Conservation (phyloP, 2,329 filamentous ascomycete genomes). For the Pseudogymnoascus sp. region DNA sequence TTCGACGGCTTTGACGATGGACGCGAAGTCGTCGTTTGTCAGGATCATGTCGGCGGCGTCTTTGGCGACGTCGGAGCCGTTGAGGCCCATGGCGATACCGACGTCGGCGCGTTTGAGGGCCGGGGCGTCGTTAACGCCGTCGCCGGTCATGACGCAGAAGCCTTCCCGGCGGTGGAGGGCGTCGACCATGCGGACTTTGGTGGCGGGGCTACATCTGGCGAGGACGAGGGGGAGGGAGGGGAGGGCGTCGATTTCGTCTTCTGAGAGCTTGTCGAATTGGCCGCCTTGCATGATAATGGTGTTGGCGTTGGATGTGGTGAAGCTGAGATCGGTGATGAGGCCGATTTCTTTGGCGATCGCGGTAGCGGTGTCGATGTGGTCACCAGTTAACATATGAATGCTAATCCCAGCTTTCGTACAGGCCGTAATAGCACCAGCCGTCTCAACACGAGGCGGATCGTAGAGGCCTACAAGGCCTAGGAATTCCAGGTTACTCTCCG, state of each 20-base stretch:
- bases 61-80: conserved; percentile 68
- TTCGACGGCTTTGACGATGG: conserved; percentile 66
- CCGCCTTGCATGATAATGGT: conserved; percentile 52
- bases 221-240: conserved; percentile 59
- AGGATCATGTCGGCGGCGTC: conserved; percentile 84
- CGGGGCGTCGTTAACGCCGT: conserved; percentile 70
- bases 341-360: conserved; percentile 61
- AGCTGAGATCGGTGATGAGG: conserved; percentile 41
- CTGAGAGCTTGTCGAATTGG: conserved; percentile 56
- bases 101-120: conserved; percentile 68
- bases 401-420: conserved; percentile 57
- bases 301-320: conserved; percentile 18
- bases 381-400: conserved; percentile 65
- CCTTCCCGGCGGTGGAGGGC: conserved; percentile 62
- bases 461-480: conserved; percentile 68
- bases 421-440: conserved; percentile 51
- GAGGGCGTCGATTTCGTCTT: conserved; percentile 57
- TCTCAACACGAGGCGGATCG: conserved; percentile 64
- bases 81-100: conserved; percentile 68
- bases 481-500: conserved; percentile 55
- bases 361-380: conserved; percentile 61
- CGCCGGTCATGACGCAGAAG: conserved; percentile 70
- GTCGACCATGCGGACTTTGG: conserved; percentile 71
- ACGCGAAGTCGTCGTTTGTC: conserved; percentile 83
- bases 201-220: conserved; percentile 62